Conservation (phyloP, 345 rosid genomes). For the Eucalyptus coolabah region DNA sequence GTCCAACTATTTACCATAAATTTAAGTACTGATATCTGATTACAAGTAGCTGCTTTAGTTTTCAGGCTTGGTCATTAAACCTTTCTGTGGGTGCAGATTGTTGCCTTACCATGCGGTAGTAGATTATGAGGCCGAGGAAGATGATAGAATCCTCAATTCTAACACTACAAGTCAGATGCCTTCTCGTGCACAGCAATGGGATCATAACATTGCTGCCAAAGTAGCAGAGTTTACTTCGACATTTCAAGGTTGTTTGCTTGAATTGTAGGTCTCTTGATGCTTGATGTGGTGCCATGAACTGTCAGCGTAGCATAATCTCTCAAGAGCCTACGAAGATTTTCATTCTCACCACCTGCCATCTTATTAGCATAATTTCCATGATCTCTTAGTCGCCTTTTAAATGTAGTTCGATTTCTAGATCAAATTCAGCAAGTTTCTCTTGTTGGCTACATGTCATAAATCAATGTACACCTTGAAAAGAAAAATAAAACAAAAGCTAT, state of each 20-base stretch:
- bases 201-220: constrained; percentile 72
- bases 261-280: too few species aligned
- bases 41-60: neutral
- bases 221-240: constrained; percentile 75
- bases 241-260: neutral
- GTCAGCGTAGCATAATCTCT: too few species aligned
- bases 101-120: constrained; percentile 86
- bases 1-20: neutral
- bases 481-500: too few species aligned
- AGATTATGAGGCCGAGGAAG: constrained; percentile 95
- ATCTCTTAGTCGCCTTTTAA: too few species aligned
- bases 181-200: constrained; percentile 85
- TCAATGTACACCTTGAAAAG: too few species aligned
- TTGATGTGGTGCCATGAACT: too few species aligned
- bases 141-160: constrained; percentile 70
- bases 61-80: neutral
- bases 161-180: constrained; percentile 61
- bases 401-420: too few species aligned
- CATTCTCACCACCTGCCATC: too few species aligned
- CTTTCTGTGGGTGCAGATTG: constrained; percentile 28
- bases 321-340: too few species aligned
- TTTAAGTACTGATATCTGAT: neutral
- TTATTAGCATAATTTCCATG: too few species aligned
- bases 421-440: too few species aligned
- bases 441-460: too few species aligned